Evolutionary conservation across 2,329 filamentous ascomycete genomes (phyloP).

Genomic region (Scedosporium dehoogii): DNA sequence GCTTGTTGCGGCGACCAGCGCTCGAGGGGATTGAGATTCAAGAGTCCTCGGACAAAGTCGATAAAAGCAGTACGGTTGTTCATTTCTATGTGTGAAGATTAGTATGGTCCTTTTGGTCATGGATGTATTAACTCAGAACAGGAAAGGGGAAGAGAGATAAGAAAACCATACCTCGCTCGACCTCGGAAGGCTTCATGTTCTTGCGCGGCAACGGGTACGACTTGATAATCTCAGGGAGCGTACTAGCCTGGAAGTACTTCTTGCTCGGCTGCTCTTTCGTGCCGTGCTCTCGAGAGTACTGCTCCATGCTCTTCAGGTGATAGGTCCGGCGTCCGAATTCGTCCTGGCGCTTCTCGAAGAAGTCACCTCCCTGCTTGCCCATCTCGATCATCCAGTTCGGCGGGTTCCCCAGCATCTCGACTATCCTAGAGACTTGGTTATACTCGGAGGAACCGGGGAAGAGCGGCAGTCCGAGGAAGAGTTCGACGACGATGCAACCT

Average conservation of each 20-base stretch:
- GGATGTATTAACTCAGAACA: too few species aligned
- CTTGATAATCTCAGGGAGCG: conserved; percentile 92
- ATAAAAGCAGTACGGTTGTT: conserved; percentile 96
- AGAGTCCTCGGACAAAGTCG: conserved; percentile 86
- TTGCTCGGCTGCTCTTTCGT: conserved; percentile 99
- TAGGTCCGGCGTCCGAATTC: conserved; percentile 89
- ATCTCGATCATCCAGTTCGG: conserved; percentile 99
- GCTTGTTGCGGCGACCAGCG: conserved; percentile 97
- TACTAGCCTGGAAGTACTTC: conserved; percentile 95
- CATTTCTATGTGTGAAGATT: conserved; percentile 59
- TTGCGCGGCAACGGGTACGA: conserved; percentile 97
- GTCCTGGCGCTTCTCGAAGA: conserved; percentile 81
- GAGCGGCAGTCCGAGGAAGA: conserved; percentile 82
- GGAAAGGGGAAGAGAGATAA: background rate
- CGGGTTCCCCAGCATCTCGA: conserved; percentile 94
- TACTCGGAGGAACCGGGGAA: conserved; percentile 98
- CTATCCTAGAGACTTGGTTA: conserved; percentile 93
- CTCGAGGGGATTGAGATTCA: conserved; percentile 93
- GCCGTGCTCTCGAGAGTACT: conserved; percentile 89
- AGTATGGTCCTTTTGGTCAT: background rate
- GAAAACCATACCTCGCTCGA: conserved; percentile 68
- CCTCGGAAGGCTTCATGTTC: conserved; percentile 96
- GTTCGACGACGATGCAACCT: conserved; percentile 94
- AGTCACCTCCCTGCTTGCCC: conserved; percentile 94
- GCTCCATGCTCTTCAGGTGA: conserved; percentile 92